These are phyloP conservation scores for Rugonectria rugulosa DNA, from an alignment of 2,329 filamentous ascomycete genomes.

Conservation along the genomic window DNA sequence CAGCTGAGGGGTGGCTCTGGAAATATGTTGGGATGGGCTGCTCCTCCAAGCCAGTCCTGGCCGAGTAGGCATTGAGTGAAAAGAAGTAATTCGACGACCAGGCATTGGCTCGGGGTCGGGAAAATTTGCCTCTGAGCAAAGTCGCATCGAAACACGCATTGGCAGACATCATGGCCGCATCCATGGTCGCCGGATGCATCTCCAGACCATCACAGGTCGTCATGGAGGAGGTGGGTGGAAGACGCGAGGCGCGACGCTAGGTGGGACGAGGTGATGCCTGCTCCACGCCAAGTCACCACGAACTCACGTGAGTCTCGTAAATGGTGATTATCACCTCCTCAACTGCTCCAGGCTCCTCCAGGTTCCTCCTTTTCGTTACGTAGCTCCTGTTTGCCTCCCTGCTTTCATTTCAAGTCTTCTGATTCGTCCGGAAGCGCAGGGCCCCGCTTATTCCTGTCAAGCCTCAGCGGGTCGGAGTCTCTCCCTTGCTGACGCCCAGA, in stretches of 20 bases:
- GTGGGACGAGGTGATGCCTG: conserved; percentile 43
- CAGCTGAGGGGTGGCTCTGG: conserved; percentile 35
- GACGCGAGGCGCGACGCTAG: conserved; percentile 54
- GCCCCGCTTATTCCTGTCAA: conserved; percentile 3
- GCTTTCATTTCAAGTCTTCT: not conserved
- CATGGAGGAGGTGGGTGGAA: conserved; percentile 50
- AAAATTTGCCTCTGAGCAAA: conserved; percentile 29
- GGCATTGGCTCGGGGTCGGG: conserved; percentile 25
- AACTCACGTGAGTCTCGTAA: conserved; percentile 52
- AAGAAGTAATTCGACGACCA: conserved; percentile 31
- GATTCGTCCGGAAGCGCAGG: not conserved
- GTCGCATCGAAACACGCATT: conserved; percentile 13
- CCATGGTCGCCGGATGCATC: conserved; percentile 39
- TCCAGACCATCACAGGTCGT: conserved; percentile 25
- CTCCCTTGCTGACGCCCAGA: conserved; percentile 12
- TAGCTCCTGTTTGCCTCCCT: conserved; percentile 3
- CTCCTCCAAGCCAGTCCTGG: conserved; percentile 11
- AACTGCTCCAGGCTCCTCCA: too few species aligned
- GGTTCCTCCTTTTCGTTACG: not conserved
- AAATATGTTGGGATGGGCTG: conserved; percentile 24
- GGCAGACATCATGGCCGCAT: conserved; percentile 14
- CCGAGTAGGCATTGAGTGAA: conserved; percentile 5
- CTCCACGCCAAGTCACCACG: conserved; percentile 51
- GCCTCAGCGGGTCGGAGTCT: conserved; percentile 1
- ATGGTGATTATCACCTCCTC: not conserved